These are phyloP conservation scores for Pseudohalonectria lignicola DNA, from an alignment of 2,329 filamentous ascomycete genomes.

Conservation along the genomic window DNA sequence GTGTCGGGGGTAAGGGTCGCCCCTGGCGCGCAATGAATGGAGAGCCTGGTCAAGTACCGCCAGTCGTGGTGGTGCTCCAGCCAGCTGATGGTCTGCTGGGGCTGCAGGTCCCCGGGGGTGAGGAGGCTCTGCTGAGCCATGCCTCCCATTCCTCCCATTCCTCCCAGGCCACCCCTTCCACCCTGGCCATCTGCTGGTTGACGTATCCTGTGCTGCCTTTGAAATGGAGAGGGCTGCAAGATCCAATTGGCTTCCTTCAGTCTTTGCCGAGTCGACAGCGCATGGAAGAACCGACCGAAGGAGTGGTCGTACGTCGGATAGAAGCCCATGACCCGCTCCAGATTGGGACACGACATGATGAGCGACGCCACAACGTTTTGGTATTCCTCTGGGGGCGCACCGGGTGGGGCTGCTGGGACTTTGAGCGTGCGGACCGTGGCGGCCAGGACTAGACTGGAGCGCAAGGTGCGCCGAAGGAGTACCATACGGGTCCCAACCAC, in stretches of 20 bases:
- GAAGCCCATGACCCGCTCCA: constrained; percentile 46
- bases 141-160: too few relatives aligned
- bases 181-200: neutral
- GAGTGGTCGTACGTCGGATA: constrained; percentile 42
- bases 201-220: constrained; percentile 20
- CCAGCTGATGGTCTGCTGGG: constrained; percentile 21
- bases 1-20: constrained; percentile 40
- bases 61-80: constrained; percentile 38
- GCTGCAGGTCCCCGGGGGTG: constrained; percentile 23
- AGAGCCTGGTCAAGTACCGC: constrained; percentile 41
- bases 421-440: constrained; percentile 45
- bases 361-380: constrained; percentile 47
- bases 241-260: constrained; percentile 51
- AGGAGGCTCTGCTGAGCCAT: neutral
- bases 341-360: constrained; percentile 54
- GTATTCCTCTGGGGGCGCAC: constrained; percentile 35
- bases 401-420: constrained; percentile 34
- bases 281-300: constrained; percentile 46
- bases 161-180: too few relatives aligned
- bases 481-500: constrained; percentile 39
- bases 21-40: constrained; percentile 47
- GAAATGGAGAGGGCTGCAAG: constrained; percentile 27
- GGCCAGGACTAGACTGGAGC: constrained; percentile 40
- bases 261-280: constrained; percentile 43
- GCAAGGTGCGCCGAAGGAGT: constrained; percentile 46